Conservation (phyloP, 768 basidiomycete genomes). For the Megacollybia marginata region DNA sequence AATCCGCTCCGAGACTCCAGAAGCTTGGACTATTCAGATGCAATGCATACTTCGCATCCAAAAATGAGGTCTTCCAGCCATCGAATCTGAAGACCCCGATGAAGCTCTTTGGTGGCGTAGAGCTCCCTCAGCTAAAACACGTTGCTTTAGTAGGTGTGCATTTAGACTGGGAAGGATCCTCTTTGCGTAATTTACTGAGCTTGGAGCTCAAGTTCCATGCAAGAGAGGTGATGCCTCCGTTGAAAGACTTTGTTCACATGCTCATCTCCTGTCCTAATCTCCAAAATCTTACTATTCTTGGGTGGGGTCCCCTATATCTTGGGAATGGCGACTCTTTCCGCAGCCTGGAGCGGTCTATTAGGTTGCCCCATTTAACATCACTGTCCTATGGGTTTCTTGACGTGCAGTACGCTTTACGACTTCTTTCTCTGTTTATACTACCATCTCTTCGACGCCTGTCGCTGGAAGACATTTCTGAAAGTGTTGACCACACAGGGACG, state of each 20-base stretch:
- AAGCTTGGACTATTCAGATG: constrained; percentile 42
- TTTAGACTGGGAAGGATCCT: constrained; percentile 40
- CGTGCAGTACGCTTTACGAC: constrained; percentile 25
- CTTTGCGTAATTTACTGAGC: constrained; percentile 33
- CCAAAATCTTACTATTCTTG: constrained; percentile 37
- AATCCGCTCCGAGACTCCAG: constrained; percentile 29
- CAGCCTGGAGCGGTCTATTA: constrained; percentile 1
- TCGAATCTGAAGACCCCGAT: constrained; percentile 29
- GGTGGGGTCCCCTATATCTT: constrained; percentile 40
- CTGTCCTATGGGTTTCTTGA: constrained; percentile 40
- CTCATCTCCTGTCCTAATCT: constrained; percentile 34
- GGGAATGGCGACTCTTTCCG: background rate
- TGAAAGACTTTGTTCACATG: constrained; percentile 37
- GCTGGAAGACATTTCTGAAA: constrained; percentile 40
- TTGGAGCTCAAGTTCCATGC: constrained; percentile 53
- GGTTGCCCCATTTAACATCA: constrained; percentile 21
- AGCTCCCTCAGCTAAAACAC: constrained; percentile 25
- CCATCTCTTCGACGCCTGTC: constrained; percentile 29
- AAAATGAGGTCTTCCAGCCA: constrained; percentile 38
- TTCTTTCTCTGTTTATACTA: constrained; percentile 30
- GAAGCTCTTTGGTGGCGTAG: constrained; percentile 35
- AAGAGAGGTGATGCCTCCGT: constrained; percentile 45
- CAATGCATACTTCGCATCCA: constrained; percentile 47
- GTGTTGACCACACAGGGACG: constrained; percentile 22
- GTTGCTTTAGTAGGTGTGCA: constrained; percentile 51